Evolutionary conservation across 345 rosid species (phyloP), one percentile per base, ranked within the genome.

Genomic region (Carallia brachiata): DNA sequence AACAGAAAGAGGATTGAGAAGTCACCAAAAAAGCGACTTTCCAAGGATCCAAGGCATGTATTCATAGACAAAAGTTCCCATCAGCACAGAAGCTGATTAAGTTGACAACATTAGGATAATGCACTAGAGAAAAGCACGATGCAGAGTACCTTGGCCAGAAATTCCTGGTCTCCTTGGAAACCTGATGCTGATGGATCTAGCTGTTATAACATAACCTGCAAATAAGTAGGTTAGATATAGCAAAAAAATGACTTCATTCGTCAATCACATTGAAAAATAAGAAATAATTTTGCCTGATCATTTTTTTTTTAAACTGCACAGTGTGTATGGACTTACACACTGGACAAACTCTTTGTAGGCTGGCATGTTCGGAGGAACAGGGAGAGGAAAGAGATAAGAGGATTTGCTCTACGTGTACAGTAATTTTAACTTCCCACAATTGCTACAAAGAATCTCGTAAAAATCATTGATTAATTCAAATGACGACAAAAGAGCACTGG

Each of bases 141-240:
- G 95, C 97, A 90, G 60, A 89, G 85, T 72, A 89, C 91, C 81
- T 90, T 93, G 47, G 86, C 93, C 13, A 89, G 85, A 70, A 89
- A 90, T 81, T 90, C 95, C 65, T 82, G 85, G 36, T 92, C 93
- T 48, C 96, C 96, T 88, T 90, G 98, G 50, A 36, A 44, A 61
- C 97, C 23, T 23, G 23, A 23, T 23, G 23, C 87, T 13, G 73
- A 68, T 9, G 70, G 61, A 71, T 93, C 92, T 56, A 87, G 88
- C 74, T 82, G 77, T 70, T 90, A 23, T 90, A 23, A 90, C 87
- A 90, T 86, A 68, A 67, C 80, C 87, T 88, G 82, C 57, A 16
- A 70, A 63, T 17, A 55, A 31, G 36, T 54, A 69, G 48, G 10
- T 36, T 16, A 63, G 2, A 15, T 61, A 16, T 36, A 19, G 32